These are phyloP conservation scores for Solanum chaucha DNA, from an alignment of 257 asterid species.

Conservation along the genomic window DNA sequence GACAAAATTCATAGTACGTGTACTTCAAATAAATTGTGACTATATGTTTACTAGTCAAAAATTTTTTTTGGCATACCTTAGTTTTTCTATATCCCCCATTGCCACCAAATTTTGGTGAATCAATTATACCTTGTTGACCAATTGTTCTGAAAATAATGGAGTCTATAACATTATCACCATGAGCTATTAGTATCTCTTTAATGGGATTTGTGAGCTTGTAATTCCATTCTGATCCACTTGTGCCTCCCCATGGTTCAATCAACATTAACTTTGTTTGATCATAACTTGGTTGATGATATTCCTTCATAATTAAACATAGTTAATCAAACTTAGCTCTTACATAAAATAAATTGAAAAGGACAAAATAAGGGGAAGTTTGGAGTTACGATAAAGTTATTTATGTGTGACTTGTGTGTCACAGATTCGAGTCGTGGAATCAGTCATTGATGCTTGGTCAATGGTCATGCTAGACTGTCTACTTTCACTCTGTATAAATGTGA, in stretches of 20 bases:
- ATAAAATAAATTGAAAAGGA: background rate
- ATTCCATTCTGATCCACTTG: background rate
- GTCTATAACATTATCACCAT: background rate
- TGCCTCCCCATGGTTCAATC: background rate
- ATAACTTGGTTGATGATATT: background rate
- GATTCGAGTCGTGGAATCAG: background rate
- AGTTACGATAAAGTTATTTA: background rate
- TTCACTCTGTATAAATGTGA: background rate
- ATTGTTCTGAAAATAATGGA: background rate
- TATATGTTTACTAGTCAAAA: background rate
- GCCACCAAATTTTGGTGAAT: background rate
- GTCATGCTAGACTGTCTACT: background rate
- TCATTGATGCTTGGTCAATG: background rate
- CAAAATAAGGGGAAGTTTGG: background rate
- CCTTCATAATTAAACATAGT: background rate
- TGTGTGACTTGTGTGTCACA: background rate
- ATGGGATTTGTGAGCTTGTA: background rate
- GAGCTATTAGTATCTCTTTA: background rate
- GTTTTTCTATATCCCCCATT: background rate
- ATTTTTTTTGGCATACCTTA: background rate
- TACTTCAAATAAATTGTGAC: background rate
- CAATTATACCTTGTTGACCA: background rate
- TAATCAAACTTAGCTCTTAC: background rate
- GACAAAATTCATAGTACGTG: background rate
- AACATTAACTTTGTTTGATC: background rate